Conservation (phyloP, 345 rosid species). For the Citrus reticulata region DNA sequence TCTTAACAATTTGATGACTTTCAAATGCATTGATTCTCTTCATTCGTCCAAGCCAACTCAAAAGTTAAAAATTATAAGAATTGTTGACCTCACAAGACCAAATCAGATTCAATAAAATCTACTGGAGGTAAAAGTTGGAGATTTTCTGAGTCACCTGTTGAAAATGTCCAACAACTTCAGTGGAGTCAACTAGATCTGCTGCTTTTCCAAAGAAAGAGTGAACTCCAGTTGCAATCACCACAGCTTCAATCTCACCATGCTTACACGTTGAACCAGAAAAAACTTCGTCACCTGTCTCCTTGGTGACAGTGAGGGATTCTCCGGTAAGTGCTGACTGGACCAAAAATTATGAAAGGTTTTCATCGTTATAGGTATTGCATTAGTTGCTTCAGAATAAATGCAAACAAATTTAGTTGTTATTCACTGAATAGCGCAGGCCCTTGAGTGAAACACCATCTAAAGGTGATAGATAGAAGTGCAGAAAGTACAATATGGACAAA, state of each 20-base stretch:
- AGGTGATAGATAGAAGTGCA: not conserved
- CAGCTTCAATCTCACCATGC: slow-evolving; percentile 95
- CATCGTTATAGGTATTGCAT: not conserved
- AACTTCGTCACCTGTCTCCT: slow-evolving; percentile 86
- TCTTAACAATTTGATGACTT: not conserved
- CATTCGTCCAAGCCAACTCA: not conserved
- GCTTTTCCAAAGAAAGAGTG: slow-evolving; percentile 91
- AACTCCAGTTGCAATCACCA: slow-evolving; percentile 87
- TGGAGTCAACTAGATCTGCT: slow-evolving; percentile 78
- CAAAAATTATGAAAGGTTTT: slow-evolving; percentile 3
- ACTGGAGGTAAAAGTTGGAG: not conserved
- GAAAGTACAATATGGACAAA: not conserved
- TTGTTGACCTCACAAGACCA: not conserved
- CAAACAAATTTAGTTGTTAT: too few relatives aligned
- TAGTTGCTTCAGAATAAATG: not conserved
- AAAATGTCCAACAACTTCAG: slow-evolving; percentile 79
- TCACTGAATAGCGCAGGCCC: too few relatives aligned
- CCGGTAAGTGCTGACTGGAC: slow-evolving; percentile 87
- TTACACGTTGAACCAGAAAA: slow-evolving; percentile 92
- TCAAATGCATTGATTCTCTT: not conserved
- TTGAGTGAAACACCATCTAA: not conserved
- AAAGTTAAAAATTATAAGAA: not conserved
- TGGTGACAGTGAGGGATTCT: slow-evolving; percentile 90
- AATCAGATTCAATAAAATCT: not conserved
- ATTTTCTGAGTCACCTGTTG: slow-evolving; percentile 54